Conservation (phyloP, 2,329 filamentous ascomycete genomes). For the Cladosporium oxysporum region DNA sequence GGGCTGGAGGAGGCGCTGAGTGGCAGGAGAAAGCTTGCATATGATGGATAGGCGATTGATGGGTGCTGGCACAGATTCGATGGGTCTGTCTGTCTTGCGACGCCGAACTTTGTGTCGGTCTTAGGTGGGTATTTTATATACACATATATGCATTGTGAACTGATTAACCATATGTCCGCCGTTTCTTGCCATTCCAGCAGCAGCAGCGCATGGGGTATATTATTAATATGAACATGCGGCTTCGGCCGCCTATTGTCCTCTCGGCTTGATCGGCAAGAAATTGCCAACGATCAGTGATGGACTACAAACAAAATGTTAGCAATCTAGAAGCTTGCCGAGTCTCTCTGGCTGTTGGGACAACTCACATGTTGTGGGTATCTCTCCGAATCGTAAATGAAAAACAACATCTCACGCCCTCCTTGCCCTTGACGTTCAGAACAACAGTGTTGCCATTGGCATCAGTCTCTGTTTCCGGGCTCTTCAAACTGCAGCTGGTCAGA, state of each 20-base stretch:
- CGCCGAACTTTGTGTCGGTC: background rate
- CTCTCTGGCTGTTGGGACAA: slow-evolving; percentile 32
- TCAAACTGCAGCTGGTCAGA: slow-evolving; percentile 87
- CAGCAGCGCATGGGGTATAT: background rate
- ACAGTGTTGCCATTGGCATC: slow-evolving; percentile 35
- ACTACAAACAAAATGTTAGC: slow-evolving; percentile 49
- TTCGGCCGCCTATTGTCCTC: slow-evolving; percentile 42
- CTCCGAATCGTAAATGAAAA: slow-evolving; percentile 96
- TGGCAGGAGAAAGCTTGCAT: slow-evolving; percentile 19
- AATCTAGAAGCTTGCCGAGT: background rate
- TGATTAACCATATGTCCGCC: background rate
- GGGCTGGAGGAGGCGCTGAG: slow-evolving; percentile 26
- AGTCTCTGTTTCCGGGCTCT: slow-evolving; percentile 63
- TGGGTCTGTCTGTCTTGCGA: background rate
- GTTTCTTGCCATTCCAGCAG: background rate
- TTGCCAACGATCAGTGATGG: slow-evolving; percentile 95
- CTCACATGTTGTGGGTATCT: slow-evolving; percentile 95
- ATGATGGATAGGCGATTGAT: background rate
- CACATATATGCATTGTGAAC: background rate
- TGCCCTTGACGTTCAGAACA: background rate
- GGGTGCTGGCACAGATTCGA: background rate
- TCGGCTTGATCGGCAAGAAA: slow-evolving; percentile 72
- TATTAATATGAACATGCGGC: background rate
- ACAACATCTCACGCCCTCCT: slow-evolving; percentile 66
- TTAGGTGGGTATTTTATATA: slow-evolving; percentile 1